Percentiles rank a stretch among this genome's conserved stretches.
phyloP scores from a whole-genome alignment of 768 basidiomycete species.

The Hericium coralloides region DNA sequence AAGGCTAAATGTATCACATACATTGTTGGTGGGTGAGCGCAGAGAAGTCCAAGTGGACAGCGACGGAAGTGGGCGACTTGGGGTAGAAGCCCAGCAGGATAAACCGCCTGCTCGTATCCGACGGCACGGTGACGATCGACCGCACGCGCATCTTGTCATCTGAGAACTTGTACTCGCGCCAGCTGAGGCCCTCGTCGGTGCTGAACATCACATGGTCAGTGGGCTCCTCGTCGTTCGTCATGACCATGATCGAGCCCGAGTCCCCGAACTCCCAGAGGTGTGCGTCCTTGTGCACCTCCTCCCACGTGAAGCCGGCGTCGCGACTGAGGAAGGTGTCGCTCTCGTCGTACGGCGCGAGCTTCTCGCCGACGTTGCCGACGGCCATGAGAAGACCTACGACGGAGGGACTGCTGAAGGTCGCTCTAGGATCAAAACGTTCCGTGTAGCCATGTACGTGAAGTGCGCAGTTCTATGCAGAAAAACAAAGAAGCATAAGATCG shows the following conservation, averaged over 20 bases:
- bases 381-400: slow-evolving; percentile 92
- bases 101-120: slow-evolving; percentile 87
- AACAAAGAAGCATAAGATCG: background rate
- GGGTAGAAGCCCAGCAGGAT: slow-evolving; percentile 68
- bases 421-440: slow-evolving; percentile 80
- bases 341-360: slow-evolving; percentile 70
- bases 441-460: slow-evolving; percentile 96
- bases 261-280: slow-evolving; percentile 98
- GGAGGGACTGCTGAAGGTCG: slow-evolving; percentile 90
- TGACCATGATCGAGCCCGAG: slow-evolving; percentile 86
- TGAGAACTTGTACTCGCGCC: slow-evolving; percentile 83
- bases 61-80: slow-evolving; percentile 39
- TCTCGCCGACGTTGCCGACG: slow-evolving; percentile 91
- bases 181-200: slow-evolving; percentile 78
- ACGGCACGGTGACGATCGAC: slow-evolving; percentile 79
- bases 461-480: slow-evolving; percentile 55
- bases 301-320: slow-evolving; percentile 96
- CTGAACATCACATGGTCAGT: slow-evolving; percentile 87
- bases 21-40: slow-evolving; percentile 68
- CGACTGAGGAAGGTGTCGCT: slow-evolving; percentile 95
- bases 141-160: slow-evolving; percentile 65
- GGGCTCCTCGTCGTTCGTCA: slow-evolving; percentile 92
- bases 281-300: slow-evolving; percentile 97
- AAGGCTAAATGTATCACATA: slow-evolving; percentile 28
- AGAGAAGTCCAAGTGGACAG: slow-evolving; percentile 86